Conservation (phyloP, 2,329 filamentous ascomycete species). For the Diaporthe nobilis region DNA sequence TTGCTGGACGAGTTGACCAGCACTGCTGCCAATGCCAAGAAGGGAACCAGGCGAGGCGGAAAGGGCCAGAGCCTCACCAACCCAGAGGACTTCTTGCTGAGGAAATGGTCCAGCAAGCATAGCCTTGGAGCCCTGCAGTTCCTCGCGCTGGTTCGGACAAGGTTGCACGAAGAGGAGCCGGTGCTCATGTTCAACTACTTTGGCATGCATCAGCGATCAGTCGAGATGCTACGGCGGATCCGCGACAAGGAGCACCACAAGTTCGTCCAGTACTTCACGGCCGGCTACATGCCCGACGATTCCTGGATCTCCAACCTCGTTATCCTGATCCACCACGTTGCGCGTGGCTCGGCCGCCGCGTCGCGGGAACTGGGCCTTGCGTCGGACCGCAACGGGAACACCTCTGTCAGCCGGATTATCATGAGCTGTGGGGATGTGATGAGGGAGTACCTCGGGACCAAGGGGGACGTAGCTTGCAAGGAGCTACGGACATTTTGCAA, state of each 20-base stretch:
- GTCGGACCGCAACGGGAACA: not conserved
- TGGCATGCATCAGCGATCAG: not conserved
- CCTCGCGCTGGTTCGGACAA: slow-evolving; percentile 9
- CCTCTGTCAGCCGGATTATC: slow-evolving; percentile 4
- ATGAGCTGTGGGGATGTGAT: slow-evolving; percentile 19
- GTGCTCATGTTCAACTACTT: slow-evolving; percentile 28
- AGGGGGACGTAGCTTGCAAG: slow-evolving; percentile 1
- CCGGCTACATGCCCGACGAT: slow-evolving; percentile 12
- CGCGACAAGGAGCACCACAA: slow-evolving; percentile 16
- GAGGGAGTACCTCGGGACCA: not conserved
- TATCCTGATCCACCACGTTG: not conserved
- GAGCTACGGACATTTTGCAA: slow-evolving; percentile 16
- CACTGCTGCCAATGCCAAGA: not conserved
- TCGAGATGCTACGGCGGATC: slow-evolving; percentile 22
- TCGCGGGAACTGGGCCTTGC: not conserved
- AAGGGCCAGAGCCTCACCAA: not conserved
- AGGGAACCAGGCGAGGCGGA: not conserved
- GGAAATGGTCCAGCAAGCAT: slow-evolving; percentile 8
- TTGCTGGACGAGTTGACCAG: not conserved
- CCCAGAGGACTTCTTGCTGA: not conserved
- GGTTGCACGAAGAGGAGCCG: slow-evolving; percentile 21
- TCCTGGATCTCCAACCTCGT: slow-evolving; percentile 20
- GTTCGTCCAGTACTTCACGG: slow-evolving; percentile 12
- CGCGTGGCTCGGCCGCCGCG: not conserved
- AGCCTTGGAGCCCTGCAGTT: slow-evolving; percentile 9